A percentile compares a stretch with the other conserved stretches of the same genome.
phyloP scores from a whole-genome alignment of 139 green algal species.

The Chlorella sorokiniana region DNA sequence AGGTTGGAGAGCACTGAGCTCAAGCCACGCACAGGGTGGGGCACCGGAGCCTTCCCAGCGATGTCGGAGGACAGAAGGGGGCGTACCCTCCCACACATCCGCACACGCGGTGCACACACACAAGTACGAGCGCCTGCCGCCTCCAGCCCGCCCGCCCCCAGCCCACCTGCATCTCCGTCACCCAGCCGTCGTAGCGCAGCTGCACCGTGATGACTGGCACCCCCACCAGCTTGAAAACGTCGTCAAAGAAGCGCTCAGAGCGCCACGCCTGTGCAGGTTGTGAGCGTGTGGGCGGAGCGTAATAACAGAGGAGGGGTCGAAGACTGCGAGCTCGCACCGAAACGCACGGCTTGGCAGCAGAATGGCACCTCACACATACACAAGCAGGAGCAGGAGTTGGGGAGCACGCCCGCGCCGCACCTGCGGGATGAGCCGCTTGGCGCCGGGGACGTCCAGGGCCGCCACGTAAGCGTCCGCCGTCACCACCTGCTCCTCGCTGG shows the following conservation, averaged over 20 bases:
- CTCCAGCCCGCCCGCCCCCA: slow-evolving; percentile 41
- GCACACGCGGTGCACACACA: not conserved
- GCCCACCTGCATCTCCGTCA: slow-evolving; percentile 87
- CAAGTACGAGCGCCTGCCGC: not conserved
- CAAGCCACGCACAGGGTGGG: too few species aligned
- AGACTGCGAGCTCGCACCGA: too few species aligned
- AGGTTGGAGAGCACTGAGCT: too few species aligned
- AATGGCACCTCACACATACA: not conserved
- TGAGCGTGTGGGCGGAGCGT: not conserved
- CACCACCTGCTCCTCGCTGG: slow-evolving; percentile 60
- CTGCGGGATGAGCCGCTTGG: slow-evolving; percentile 85
- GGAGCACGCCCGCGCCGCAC: not conserved
- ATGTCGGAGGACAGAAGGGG: too few species aligned
- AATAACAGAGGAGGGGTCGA: too few species aligned
- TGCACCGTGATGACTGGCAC: slow-evolving; percentile 98
- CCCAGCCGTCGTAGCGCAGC: slow-evolving; percentile 96
- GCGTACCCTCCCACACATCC: too few species aligned
- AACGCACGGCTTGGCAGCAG: too few species aligned
- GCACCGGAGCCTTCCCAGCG: too few species aligned
- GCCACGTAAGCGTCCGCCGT: slow-evolving; percentile 91
- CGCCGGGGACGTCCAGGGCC: slow-evolving; percentile 94
- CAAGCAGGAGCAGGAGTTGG: not conserved
- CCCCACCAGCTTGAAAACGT: slow-evolving; percentile 91
- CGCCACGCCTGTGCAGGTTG: slow-evolving; percentile 61
- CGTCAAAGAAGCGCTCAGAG: slow-evolving; percentile 78